Evolutionary conservation across 176 grass and related monocot genomes (phyloP).

Genomic region (Areca catechu): DNA sequence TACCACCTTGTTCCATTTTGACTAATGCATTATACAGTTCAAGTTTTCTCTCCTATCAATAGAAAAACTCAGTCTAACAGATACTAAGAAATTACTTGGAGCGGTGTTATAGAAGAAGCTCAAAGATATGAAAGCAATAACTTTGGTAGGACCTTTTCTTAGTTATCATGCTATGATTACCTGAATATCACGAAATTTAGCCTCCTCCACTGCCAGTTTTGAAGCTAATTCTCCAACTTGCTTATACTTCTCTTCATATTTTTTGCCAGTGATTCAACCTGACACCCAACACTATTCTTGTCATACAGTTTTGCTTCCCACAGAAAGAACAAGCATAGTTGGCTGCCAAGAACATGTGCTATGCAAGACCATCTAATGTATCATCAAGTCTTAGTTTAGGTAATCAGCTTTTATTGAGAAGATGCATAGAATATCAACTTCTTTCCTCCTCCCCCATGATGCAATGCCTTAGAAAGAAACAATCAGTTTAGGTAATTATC

Average conservation of each 20-base stretch:
- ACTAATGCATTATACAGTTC: constrained; percentile 79
- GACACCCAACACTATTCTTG: constrained; percentile 13
- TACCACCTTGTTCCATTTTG: constrained; percentile 99
- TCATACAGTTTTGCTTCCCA: too few relatives aligned
- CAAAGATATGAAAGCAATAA: constrained; percentile 15
- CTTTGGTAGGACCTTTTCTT: neutral
- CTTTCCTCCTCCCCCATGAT: too few relatives aligned
- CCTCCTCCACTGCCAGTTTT: constrained; percentile 82
- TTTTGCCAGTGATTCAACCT: constrained; percentile 94
- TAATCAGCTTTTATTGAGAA: too few relatives aligned
- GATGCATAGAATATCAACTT: too few relatives aligned
- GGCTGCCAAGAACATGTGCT: too few relatives aligned
- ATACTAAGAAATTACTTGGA: too few relatives aligned
- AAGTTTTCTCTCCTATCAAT: constrained; percentile 77
- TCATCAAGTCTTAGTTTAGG: too few relatives aligned
- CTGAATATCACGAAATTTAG: constrained; percentile 75
- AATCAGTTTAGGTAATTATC: too few relatives aligned
- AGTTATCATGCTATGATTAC: constrained; percentile 27
- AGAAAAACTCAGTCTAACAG: constrained; percentile 14
- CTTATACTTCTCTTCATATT: constrained; percentile 99
- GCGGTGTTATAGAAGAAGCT: constrained; percentile 9
- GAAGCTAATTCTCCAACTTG: constrained; percentile 92
- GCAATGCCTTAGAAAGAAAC: too few relatives aligned
- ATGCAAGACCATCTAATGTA: too few relatives aligned
- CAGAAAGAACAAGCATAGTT: too few relatives aligned